Conservation (phyloP, 2,329 filamentous ascomycete genomes). For the Dothidotthia symphoricarpi region DNA sequence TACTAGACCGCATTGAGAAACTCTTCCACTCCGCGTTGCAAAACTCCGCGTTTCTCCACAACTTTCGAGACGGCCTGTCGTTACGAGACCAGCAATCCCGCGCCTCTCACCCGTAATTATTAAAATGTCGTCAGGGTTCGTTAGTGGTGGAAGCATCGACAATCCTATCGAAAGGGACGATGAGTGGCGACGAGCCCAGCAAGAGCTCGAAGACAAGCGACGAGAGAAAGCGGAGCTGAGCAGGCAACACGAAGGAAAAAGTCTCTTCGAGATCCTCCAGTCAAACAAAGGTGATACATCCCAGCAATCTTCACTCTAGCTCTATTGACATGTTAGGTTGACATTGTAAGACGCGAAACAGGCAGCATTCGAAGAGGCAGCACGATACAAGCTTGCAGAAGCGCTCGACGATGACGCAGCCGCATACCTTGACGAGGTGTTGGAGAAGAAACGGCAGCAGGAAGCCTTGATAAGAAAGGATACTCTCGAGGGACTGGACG, state of each 20-base stretch:
- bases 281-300: conserved; percentile 69
- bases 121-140: conserved; percentile 51
- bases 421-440: conserved; percentile 65
- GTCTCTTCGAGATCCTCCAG: conserved; percentile 71
- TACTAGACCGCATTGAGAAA: neutral
- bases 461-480: conserved; percentile 59
- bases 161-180: conserved; percentile 45
- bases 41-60: neutral
- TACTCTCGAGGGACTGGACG: conserved; percentile 58
- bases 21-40: neutral
- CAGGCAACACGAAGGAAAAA: conserved; percentile 55
- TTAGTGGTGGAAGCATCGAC: conserved; percentile 52
- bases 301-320: neutral
- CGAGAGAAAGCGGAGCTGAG: conserved; percentile 54
- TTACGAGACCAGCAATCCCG: conserved; percentile 5
- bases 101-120: conserved; percentile 11
- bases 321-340: conserved; percentile 36
- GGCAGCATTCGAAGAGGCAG: conserved; percentile 80
- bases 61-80: conserved; percentile 1
- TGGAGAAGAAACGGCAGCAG: conserved; percentile 57
- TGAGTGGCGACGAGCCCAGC: conserved; percentile 66
- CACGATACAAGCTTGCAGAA: conserved; percentile 72
- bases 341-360: conserved; percentile 66
- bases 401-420: conserved; percentile 76
- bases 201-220: conserved; percentile 62